Base-by-base conservation (phyloP, 2,329 filamentous ascomycete genomes). In the Fonsecaea pedrosoi region DNA sequence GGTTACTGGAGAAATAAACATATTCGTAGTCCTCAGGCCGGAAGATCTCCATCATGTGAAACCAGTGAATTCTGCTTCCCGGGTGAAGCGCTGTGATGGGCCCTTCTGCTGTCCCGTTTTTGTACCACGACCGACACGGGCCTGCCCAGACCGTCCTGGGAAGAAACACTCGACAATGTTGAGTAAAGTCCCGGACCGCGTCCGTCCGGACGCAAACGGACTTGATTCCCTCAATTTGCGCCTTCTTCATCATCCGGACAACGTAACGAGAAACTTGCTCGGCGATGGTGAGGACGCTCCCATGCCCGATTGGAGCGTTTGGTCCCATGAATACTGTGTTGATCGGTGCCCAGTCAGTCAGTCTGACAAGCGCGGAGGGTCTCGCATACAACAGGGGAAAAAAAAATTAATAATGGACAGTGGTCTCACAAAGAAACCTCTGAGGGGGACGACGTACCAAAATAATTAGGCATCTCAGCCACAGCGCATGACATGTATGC, bases 1-100 rank as follows among this genome's bases (percentile, higher is more conserved):
- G 59, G 35, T 73, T 70, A 18, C 78, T 76, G 5, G 58, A 30
- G 50, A 18, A 66, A 54, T 2, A 48, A 8, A 32, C 34, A 45
- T 70, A 74, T 10, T 57, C 63, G 71, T 78, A 82, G 66, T 82
- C 80, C 71, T 82, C 80, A 60, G 74, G 80, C 25, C 80, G 74
- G 2, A 77, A 77, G 10, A 75, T 70, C 50, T 77, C 74, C 60
- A 82, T 78, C 4, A 77, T 70, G 60, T 81, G 75, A 45, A 78
- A 75, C 65, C 83, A 85, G 60, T 85, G 83, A 50, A 85, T 77
- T 0, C 79, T 81, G 2, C 78, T 81, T 2, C 83, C 84, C 0
- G 84, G 83, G 78, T 80, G 85, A 3, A 56, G 32, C 4, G 4
- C 54, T 1, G 85, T 74, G 1, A 82, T 79, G 73, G 73, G 75